Conservation (phyloP, 495 filamentous ascomycete species). For the Trichoderma reesei region DNA sequence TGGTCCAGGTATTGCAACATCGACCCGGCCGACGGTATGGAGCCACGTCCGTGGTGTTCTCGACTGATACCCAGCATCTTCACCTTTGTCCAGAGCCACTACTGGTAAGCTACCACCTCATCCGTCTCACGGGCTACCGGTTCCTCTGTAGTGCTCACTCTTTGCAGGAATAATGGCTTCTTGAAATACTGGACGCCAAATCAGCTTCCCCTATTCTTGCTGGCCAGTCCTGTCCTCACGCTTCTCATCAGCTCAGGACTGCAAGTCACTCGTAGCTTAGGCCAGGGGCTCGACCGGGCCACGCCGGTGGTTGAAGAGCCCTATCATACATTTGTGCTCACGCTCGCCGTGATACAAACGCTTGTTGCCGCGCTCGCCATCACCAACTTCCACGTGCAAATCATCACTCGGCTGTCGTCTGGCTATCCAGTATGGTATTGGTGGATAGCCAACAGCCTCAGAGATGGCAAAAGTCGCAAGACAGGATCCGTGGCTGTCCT, state of each 20-base stretch:
- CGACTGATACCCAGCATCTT: slow-evolving; percentile 72
- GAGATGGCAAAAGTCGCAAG: slow-evolving; percentile 17
- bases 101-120: slow-evolving; percentile 58
- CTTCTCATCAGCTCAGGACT: slow-evolving; percentile 36
- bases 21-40: slow-evolving; percentile 15
- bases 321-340: slow-evolving; percentile 25
- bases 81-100: slow-evolving; percentile 74
- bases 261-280: neutral
- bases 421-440: slow-evolving; percentile 87
- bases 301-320: neutral
- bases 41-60: slow-evolving; percentile 63
- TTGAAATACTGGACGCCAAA: slow-evolving; percentile 82
- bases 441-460: slow-evolving; percentile 50
- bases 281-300: neutral
- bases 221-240: slow-evolving; percentile 70
- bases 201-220: slow-evolving; percentile 79
- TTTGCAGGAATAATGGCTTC: slow-evolving; percentile 68
- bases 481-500: slow-evolving; percentile 24
- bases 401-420: slow-evolving; percentile 80
- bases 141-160: slow-evolving; percentile 12
- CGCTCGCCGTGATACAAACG: slow-evolving; percentile 63
- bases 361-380: slow-evolving; percentile 61
- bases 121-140: neutral
- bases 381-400: slow-evolving; percentile 82
- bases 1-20: slow-evolving; percentile 59